A percentile compares a stretch with the other conserved stretches of the same genome.
These are phyloP conservation scores for Monosporozyma unispora DNA, from an alignment of 805 yeast species.

Conservation along the genomic window DNA sequence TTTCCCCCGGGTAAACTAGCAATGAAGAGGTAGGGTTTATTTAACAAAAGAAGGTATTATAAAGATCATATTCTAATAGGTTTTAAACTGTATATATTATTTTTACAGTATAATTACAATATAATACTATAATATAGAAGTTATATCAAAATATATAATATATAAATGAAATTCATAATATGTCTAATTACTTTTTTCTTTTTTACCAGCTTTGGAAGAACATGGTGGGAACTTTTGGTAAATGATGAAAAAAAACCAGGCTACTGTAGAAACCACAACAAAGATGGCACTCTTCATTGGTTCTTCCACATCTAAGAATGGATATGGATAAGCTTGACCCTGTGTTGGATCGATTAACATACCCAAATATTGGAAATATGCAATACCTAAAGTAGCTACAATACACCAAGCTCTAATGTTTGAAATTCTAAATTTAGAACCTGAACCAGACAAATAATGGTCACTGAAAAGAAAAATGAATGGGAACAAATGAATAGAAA, in stretches of 20 bases:
- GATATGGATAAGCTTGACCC: slow-evolving; percentile 56
- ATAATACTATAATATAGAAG: too few relatives aligned
- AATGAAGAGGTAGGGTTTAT: too few relatives aligned
- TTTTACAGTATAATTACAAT: too few relatives aligned
- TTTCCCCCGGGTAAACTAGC: too few relatives aligned
- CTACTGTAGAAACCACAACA: slow-evolving; percentile 34
- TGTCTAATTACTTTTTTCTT: not conserved
- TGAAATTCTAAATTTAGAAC: slow-evolving; percentile 32
- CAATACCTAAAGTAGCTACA: slow-evolving; percentile 33
- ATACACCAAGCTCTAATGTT: slow-evolving; percentile 34
- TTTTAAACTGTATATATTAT: too few relatives aligned
- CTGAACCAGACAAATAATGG: slow-evolving; percentile 40
- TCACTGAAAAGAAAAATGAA: slow-evolving; percentile 43
- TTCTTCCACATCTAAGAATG: slow-evolving; percentile 49
- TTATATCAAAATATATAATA: too few relatives aligned
- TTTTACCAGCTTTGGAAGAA: not conserved
- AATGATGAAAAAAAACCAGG: slow-evolving; percentile 25
- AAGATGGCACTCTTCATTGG: slow-evolving; percentile 41
- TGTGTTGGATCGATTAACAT: slow-evolving; percentile 37
- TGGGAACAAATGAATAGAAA: slow-evolving; percentile 55
- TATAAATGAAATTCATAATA: too few relatives aligned
- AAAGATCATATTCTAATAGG: too few relatives aligned
- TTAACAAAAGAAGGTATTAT: too few relatives aligned
- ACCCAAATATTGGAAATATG: slow-evolving; percentile 48
- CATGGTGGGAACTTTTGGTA: slow-evolving; percentile 28